Evolutionary conservation across 129 eudicot genomes (phyloP), one percentile per base, ranked within the genome.

Genomic region (Escallonia rubra): DNA sequence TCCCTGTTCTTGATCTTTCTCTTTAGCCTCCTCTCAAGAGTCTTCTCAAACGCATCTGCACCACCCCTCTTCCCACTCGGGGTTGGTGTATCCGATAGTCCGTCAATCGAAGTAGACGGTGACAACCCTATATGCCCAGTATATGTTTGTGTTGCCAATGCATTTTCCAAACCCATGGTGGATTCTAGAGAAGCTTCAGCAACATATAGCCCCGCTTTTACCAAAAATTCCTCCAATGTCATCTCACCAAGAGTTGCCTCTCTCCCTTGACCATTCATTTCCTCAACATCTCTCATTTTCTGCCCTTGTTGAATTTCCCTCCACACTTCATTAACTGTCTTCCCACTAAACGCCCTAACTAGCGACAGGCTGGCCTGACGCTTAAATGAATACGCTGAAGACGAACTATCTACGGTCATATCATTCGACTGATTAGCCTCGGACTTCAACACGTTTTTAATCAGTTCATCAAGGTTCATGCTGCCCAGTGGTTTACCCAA

Each of bases 391-490:
- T 74, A 42, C 1, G 79, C 77, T 4, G 80, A 46, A 13, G 76
- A 68, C 16, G 73, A 43, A 45, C 12, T 41, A 23, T 57, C 66
- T n/a, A 50, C 52, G 13, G 57, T 65, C 49, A 61, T 44, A 6
- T 56, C 65, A 6, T 66, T 39, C 12, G 63, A 64, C 4, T 73
- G 73, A 23, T 49, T 74, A 7, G 79, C 69, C 66, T 87, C 90
- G 7, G 77, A 77, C 56, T 73, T 64, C 80, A 83, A 84, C 41
- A 87, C 77, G 73, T 71, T 87, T 71, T 78, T 83, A 9, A 91
- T 73, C 56, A 90, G 77, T 80, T 91, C 93, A 65, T 87, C 93
- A 66, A 90, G 82, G 59, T 87, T 87, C 92, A 91, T 84, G 68
- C 96, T 87, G 39, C 85, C 81, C 43, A 87, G 67, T 42, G 93